Conservation (phyloP, 768 basidiomycete genomes). For the Chiua virens region DNA sequence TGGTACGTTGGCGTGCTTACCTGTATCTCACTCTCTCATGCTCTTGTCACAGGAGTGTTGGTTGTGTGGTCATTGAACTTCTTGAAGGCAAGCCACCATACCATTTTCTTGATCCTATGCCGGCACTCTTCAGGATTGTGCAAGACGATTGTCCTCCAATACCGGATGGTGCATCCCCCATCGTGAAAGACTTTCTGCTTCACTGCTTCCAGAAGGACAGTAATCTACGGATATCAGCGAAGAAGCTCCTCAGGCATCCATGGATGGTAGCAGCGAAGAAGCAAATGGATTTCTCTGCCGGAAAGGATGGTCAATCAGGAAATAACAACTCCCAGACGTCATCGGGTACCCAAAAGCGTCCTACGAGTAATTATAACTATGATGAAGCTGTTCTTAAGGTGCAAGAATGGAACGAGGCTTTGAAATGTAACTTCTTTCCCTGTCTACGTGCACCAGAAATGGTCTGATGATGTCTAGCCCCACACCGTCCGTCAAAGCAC, state of each 20-base stretch:
- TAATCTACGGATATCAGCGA: slow-evolving; percentile 91
- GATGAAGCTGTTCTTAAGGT: slow-evolving; percentile 94
- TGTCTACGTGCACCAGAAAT: slow-evolving; percentile 13
- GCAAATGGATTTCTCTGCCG: slow-evolving; percentile 50
- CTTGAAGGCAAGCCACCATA: slow-evolving; percentile 90
- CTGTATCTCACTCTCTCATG: not conserved
- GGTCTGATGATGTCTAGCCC: slow-evolving; percentile 45
- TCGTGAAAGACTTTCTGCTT: slow-evolving; percentile 94
- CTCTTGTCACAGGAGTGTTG: slow-evolving; percentile 62
- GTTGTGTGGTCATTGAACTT: slow-evolving; percentile 97
- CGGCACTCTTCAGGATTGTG: slow-evolving; percentile 96
- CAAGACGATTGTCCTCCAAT: slow-evolving; percentile 98
- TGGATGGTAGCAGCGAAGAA: slow-evolving; percentile 92
- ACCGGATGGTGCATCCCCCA: slow-evolving; percentile 91
- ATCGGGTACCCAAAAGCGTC: slow-evolving; percentile 41
- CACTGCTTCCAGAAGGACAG: slow-evolving; percentile 99
- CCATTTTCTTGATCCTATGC: slow-evolving; percentile 96
- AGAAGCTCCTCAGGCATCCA: slow-evolving; percentile 88
- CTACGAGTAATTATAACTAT: slow-evolving; percentile 79
- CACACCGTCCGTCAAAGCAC: slow-evolving; percentile 72
- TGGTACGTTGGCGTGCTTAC: slow-evolving; percentile 53
- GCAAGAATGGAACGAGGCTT: slow-evolving; percentile 98
- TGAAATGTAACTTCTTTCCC: slow-evolving; percentile 62
- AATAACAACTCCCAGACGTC: slow-evolving; percentile 36
- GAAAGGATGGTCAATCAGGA: slow-evolving; percentile 31